Percentiles rank a stretch among this genome's conserved stretches.
Conservation (phyloP, 306 rosid genomes). For the Castanopsis chinensis region DNA sequence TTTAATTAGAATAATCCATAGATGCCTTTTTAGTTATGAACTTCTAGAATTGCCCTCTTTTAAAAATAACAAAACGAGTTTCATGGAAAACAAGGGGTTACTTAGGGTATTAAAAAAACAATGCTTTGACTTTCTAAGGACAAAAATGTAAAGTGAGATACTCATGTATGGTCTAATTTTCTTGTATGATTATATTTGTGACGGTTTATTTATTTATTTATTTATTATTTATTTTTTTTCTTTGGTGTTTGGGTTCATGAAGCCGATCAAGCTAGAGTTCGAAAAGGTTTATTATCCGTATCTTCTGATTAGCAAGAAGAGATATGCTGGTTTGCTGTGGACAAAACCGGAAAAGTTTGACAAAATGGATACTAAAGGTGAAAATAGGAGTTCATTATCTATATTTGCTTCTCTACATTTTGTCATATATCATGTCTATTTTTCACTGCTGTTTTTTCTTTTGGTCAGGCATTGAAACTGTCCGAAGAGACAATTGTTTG, state of each 20-base stretch:
- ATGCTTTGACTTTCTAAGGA: not conserved
- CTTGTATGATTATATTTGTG: slow-evolving; percentile 7
- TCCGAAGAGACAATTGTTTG: slow-evolving; percentile 94
- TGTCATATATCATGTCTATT: slow-evolving; percentile 13
- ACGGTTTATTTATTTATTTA: slow-evolving; percentile 5
- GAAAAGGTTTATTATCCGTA: slow-evolving; percentile 95
- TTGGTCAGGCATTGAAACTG: slow-evolving; percentile 86
- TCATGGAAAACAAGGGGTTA: not conserved
- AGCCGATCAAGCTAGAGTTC: slow-evolving; percentile 98
- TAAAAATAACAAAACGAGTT: not conserved
- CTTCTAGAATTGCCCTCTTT: not conserved
- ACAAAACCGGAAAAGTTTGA: slow-evolving; percentile 73
- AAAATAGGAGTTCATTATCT: slow-evolving; percentile 18
- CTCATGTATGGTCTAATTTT: not conserved
- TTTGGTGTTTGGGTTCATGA: slow-evolving; percentile 29
- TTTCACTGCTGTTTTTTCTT: slow-evolving; percentile 20
- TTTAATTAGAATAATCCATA: no score
- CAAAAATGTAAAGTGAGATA: not conserved
- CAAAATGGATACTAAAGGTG: slow-evolving; percentile 99
- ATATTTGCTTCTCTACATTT: not conserved
- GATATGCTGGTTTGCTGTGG: slow-evolving; percentile 97
- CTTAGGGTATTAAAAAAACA: not conserved
- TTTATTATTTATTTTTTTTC: slow-evolving; percentile 12
- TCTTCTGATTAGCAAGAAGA: slow-evolving; percentile 95
- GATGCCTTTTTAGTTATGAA: not conserved